Conservation (phyloP, 225 moss, liverwort and hornwort genomes). For the Pseudoscleropodium purum region DNA sequence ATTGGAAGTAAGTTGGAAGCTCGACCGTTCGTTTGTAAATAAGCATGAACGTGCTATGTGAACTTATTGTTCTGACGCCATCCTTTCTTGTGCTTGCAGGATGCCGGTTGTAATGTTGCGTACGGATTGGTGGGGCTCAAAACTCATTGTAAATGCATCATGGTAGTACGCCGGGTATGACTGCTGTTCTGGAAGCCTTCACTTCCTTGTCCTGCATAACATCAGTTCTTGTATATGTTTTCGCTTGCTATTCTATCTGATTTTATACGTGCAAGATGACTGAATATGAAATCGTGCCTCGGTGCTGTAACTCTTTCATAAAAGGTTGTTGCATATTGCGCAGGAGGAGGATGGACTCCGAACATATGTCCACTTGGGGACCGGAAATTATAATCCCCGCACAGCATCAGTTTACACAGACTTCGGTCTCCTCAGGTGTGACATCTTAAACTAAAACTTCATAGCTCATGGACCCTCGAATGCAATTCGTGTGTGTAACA, state of each 20-base stretch:
- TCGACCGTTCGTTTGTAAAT: not conserved
- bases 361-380: slow-evolving; percentile 52
- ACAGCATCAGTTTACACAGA: slow-evolving; percentile 55
- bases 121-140: slow-evolving; percentile 59
- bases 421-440: slow-evolving; percentile 48
- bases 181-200: not conserved
- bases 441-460: not conserved
- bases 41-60: not conserved
- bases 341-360: slow-evolving; percentile 53
- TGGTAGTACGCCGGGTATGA: slow-evolving; percentile 48
- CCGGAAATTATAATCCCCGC: slow-evolving; percentile 55
- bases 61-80: not conserved
- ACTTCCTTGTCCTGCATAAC: not conserved
- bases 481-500: not conserved
- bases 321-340: not conserved
- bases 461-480: not conserved
- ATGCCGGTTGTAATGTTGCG: slow-evolving; percentile 57
- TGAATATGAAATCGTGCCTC: not conserved
- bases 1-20: slow-evolving; percentile 34
- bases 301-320: not conserved
- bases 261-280: not conserved
- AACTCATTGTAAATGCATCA: slow-evolving; percentile 59
- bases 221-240: not conserved
- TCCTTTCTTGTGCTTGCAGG: slow-evolving; percentile 20
- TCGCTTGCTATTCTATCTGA: not conserved